Evolutionary conservation across 1,284 basidiomycete species (phyloP).

Genomic region (Pulchroboletus neoregius): DNA sequence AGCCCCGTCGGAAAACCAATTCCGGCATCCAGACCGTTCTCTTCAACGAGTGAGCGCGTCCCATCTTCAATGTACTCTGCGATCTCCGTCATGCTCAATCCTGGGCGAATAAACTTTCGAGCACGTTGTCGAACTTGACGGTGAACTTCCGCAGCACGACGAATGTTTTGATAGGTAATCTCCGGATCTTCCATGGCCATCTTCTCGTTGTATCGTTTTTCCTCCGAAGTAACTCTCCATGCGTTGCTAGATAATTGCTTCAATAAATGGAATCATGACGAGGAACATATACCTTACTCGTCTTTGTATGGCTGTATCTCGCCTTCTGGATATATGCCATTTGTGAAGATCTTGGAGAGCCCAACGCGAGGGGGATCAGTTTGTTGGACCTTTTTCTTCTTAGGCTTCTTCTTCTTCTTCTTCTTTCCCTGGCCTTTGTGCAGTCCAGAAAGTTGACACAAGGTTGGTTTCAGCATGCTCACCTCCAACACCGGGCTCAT

Average conservation of each 20-base stretch:
- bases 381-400: slow-evolving; percentile 81
- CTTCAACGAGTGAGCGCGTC: slow-evolving; percentile 87
- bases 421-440: slow-evolving; percentile 73
- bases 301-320: slow-evolving; percentile 91
- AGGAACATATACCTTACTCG: slow-evolving; percentile 53
- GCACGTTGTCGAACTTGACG: slow-evolving; percentile 87
- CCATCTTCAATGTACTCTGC: slow-evolving; percentile 92
- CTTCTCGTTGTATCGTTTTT: slow-evolving; percentile 83
- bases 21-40: slow-evolving; percentile 80
- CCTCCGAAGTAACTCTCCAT: slow-evolving; percentile 87
- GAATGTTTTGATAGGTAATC: slow-evolving; percentile 83
- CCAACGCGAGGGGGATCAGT: slow-evolving; percentile 93
- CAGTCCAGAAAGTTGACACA: slow-evolving; percentile 1
- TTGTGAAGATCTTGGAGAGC: slow-evolving; percentile 85
- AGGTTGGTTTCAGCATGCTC: slow-evolving; percentile 6
- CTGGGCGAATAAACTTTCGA: slow-evolving; percentile 82
- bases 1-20: slow-evolving; percentile 98
- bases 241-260: slow-evolving; percentile 55
- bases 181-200: slow-evolving; percentile 76
- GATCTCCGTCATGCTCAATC: slow-evolving; percentile 94
- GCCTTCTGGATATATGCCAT: slow-evolving; percentile 86
- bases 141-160: slow-evolving; percentile 94
- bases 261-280: slow-evolving; percentile 2
- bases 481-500: slow-evolving; percentile 23
- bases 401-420: slow-evolving; percentile 92